These are phyloP conservation scores for Clavispora vitiphila DNA, from an alignment of 805 yeast species.

Conservation along the genomic window DNA sequence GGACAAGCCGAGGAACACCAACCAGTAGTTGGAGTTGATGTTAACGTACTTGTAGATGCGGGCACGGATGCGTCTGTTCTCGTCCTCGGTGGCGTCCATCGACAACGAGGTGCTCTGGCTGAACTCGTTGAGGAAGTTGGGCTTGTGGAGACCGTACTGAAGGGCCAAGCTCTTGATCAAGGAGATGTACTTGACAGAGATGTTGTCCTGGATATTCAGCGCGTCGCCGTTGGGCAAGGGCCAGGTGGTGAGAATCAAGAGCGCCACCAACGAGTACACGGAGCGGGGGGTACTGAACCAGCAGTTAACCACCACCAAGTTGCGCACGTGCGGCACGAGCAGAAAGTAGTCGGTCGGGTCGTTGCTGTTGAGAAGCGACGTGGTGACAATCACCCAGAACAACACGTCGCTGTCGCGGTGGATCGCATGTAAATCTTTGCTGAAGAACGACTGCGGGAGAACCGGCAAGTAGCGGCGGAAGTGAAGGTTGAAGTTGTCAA, in stretches of 20 bases:
- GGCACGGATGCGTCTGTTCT: slow-evolving; percentile 33
- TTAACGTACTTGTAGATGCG: slow-evolving; percentile 39
- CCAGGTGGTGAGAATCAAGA: slow-evolving; percentile 42
- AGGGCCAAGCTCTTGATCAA: slow-evolving; percentile 35
- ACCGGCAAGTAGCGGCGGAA: slow-evolving; percentile 12
- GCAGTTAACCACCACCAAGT: slow-evolving; percentile 36
- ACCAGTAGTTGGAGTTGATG: slow-evolving; percentile 41
- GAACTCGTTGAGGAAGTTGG: slow-evolving; percentile 38
- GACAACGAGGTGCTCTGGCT: slow-evolving; percentile 27
- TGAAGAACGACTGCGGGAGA: slow-evolving; percentile 12
- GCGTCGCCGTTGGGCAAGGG: slow-evolving; percentile 31
- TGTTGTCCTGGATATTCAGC: slow-evolving; percentile 24
- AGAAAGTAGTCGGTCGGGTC: slow-evolving; percentile 16
- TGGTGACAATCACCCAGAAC: slow-evolving; percentile 38
- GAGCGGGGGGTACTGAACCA: slow-evolving; percentile 44
- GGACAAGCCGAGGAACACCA: slow-evolving; percentile 35
- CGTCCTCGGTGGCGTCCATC: slow-evolving; percentile 22
- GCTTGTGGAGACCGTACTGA: slow-evolving; percentile 40
- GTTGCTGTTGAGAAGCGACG: slow-evolving; percentile 26
- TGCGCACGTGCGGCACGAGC: slow-evolving; percentile 29
- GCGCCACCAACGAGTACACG: slow-evolving; percentile 32
- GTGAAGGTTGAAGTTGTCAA: slow-evolving; percentile 5
- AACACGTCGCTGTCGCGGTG: slow-evolving; percentile 29
- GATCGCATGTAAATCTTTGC: slow-evolving; percentile 10
- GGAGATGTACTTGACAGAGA: slow-evolving; percentile 33